phyloP scores from a whole-genome alignment of 495 filamentous ascomycete genomes.

The Talaromyces adpressus region DNA sequence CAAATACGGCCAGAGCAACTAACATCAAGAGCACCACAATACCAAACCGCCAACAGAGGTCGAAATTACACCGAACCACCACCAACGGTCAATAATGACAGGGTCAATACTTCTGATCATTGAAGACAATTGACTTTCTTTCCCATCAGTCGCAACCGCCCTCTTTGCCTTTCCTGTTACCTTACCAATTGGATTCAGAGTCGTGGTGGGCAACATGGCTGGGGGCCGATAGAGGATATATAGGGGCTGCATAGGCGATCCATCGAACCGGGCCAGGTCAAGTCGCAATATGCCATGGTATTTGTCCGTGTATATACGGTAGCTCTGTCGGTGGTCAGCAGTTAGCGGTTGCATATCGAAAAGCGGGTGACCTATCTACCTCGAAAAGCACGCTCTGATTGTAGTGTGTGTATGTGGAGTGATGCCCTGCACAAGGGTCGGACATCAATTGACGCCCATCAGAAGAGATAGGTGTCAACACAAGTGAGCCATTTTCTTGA shows the following conservation, averaged over 20 bases:
- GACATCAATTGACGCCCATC: slow-evolving; percentile 70
- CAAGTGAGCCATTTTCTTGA: slow-evolving; percentile 51
- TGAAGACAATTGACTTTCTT: slow-evolving; percentile 31
- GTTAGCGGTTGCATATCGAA: not conserved
- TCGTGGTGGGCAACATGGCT: slow-evolving; percentile 67
- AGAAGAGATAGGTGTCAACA: slow-evolving; percentile 54
- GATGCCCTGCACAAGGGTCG: slow-evolving; percentile 51
- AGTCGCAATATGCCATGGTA: slow-evolving; percentile 60
- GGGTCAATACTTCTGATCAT: slow-evolving; percentile 33
- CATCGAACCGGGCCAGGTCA: slow-evolving; percentile 59
- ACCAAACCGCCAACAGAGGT: slow-evolving; percentile 50
- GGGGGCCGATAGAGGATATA: slow-evolving; percentile 64
- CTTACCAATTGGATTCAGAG: slow-evolving; percentile 50
- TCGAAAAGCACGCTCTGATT: slow-evolving; percentile 60
- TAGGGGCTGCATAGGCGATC: slow-evolving; percentile 64
- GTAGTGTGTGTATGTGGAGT: slow-evolving; percentile 58
- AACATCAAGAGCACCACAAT: slow-evolving; percentile 26
- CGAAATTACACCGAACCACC: slow-evolving; percentile 66
- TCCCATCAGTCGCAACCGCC: slow-evolving; percentile 15
- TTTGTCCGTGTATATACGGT: slow-evolving; percentile 51
- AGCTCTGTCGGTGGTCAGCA: slow-evolving; percentile 43
- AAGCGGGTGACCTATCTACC: slow-evolving; percentile 24
- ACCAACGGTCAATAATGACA: slow-evolving; percentile 51
- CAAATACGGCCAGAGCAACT: not conserved
- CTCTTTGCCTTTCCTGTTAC: slow-evolving; percentile 30